Percentiles rank a stretch among this genome's conserved stretches.
Conservation (phyloP, 2,329 filamentous ascomycete species). For the Aspergillus candidus region DNA sequence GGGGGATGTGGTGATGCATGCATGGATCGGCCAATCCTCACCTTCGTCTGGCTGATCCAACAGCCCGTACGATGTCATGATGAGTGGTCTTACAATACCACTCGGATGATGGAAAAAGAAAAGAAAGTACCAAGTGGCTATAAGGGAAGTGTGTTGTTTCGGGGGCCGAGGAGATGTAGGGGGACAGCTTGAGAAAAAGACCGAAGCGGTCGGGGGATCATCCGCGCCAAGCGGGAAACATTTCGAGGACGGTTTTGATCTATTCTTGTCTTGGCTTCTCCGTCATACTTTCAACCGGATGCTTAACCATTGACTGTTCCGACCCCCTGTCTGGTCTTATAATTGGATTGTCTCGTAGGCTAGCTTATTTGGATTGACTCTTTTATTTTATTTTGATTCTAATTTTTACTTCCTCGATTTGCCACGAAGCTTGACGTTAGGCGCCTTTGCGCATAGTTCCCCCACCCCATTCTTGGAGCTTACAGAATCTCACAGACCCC, state of each 20-base stretch:
- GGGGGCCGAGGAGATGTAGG: conserved; percentile 11
- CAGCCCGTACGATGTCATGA: conserved; percentile 57
- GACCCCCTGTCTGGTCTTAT: too few relatives aligned
- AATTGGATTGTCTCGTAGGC: too few relatives aligned
- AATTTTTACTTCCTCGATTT: too few relatives aligned
- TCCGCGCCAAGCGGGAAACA: conserved; percentile 13
- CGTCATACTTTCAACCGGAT: conserved; percentile 1
- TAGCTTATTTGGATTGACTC: too few relatives aligned
- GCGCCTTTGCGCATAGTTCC: too few relatives aligned
- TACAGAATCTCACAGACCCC: too few relatives aligned
- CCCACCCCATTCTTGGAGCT: too few relatives aligned
- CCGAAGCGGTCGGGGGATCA: conserved; percentile 13
- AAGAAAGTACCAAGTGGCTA: background rate
- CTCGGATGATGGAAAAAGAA: background rate
- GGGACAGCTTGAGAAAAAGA: conserved; percentile 9
- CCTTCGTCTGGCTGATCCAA: conserved; percentile 63
- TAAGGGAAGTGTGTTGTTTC: conserved; percentile 5
- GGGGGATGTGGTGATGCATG: conserved; percentile 5
- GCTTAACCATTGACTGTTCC: too few relatives aligned
- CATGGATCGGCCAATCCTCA: conserved; percentile 13
- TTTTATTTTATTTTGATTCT: too few relatives aligned
- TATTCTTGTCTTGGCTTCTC: background rate
- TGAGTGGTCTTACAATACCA: conserved; percentile 3
- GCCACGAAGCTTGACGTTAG: too few relatives aligned
- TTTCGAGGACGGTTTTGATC: background rate